Base-by-base conservation (phyloP, 495 filamentous ascomycete species). In the Aspergillus cavernicola region DNA sequence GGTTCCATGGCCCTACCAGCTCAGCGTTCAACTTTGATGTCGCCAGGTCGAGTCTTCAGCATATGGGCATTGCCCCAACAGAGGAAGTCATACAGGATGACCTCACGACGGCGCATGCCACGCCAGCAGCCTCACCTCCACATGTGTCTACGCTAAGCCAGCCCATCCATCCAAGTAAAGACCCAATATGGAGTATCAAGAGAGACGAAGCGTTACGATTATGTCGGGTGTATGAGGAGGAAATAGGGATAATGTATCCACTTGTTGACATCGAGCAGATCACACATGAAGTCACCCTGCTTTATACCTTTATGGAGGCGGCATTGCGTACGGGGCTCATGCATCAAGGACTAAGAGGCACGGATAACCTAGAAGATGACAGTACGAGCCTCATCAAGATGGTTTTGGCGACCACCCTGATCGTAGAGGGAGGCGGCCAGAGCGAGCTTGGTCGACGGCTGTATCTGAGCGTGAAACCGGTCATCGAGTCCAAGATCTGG, bases 231-330 rank as follows among this genome's bases (percentile, higher is more conserved):
- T 89, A 88, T 58, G 85, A 91, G 47, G 88, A 95, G 64, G 90
- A 93, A 64, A 83, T 92, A 44, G 87, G 87, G 9, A 77, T 90
- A 47, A 92, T 92, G 88, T 92, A 92, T 66, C 89, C 89, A 1
- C 76, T 95, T 11, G 67, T 93, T 18, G 75, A 87, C 51, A 87
- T 93, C 31, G 80, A 86, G 19, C 73, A 74, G 15, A 68, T 90
- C 6, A 80, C 85, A 22, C 71, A 67, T 8, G 83, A 92, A 63
- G 83, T 84, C 11, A 80, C 78, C 28, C 73, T 75, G 40, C 68
- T 95, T 3, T 85, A 85, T 61, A 72, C 72, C 2, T 93, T 89
- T 65, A 85, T 88, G 67, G 85, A 89, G 52, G 80, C 84, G 28
- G 85, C 83, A 23, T 66, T 70, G 15, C 66, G 79, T 29, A 75